Base-by-base conservation (phyloP, 345 rosid genomes). In the Eucalyptus rudis region DNA sequence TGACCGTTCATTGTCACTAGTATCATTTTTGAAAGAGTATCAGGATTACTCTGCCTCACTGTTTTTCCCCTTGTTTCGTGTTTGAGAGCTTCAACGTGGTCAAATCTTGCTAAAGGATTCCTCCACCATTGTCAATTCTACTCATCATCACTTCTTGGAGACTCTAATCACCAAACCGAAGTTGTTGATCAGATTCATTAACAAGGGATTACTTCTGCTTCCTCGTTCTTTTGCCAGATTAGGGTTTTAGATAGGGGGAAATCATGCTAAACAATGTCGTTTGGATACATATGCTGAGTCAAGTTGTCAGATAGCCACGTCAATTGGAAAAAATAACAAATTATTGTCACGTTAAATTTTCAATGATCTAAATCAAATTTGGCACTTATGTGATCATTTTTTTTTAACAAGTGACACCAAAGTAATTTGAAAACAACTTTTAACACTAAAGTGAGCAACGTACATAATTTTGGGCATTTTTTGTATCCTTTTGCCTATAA, bases 281-380 rank as follows among this genome's bases (percentile, higher is more conserved):
- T 56, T 56, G 62, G 62, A 24, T 56, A 56, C 1, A 4, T 0
- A 56, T 56, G 62, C 2, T 4, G 6, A 56, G 27, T 56, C 62
- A 56, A 56, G 62, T 22, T 56, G 62, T 56, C 1, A 24, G 13
- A 10, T 56, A 56, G 62, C 3, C 27, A 56, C 13, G 27, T 56
- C 29, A 2, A 56, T 56, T 10, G 11, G 11, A 56, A 56, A 56
- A 56, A 20, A 56, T 56, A 56, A 56, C 27, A 56, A 56, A 22
- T 20, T 56, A 56, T 56, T 20, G 8, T 56, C 59, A 22, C 5
- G 3, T 56, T 22, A 4, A 22, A 56, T 56, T 56, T 54, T 54
- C 25, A 9, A 20, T 20, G 25, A 20, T 54, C 25, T 10, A 56
- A 0, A 56, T 56, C 1, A 56, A 0, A 56, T 0, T 56, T 9